Percentiles rank a stretch among this genome's conserved stretches.
These are phyloP conservation scores for Tuber indicum DNA, from an alignment of 495 filamentous ascomycete genomes.

Conservation along the genomic window DNA sequence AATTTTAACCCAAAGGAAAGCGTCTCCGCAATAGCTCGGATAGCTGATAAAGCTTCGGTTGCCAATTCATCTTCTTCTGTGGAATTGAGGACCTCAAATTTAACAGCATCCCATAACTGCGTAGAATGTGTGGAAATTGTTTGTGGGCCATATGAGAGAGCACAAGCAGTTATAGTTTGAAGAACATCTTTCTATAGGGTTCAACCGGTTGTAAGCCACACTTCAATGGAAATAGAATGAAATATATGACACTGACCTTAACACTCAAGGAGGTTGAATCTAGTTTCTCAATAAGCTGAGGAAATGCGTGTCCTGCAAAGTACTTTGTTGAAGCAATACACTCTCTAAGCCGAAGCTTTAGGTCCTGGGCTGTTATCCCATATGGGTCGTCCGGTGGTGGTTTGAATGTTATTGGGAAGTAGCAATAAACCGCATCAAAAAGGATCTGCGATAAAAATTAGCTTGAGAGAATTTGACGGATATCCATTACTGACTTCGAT, in stretches of 20 bases:
- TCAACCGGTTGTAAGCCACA: not conserved
- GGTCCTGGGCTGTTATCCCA: conserved; percentile 64
- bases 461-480: not conserved
- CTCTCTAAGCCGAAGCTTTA: conserved; percentile 62
- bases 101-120: conserved; percentile 66
- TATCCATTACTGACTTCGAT: conserved; percentile 50
- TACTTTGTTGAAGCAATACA: conserved; percentile 63
- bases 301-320: conserved; percentile 64
- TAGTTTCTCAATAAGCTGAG: conserved; percentile 65
- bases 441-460: conserved; percentile 46
- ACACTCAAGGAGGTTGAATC: conserved; percentile 69
- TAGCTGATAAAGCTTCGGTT: conserved; percentile 52
- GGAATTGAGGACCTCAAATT: conserved; percentile 69
- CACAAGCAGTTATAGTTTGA: conserved; percentile 58
- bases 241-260: conserved; percentile 47
- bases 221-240: not conserved
- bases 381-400: conserved; percentile 71
- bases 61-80: conserved; percentile 62
- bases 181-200: conserved; percentile 62
- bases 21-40: conserved; percentile 53
- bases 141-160: conserved; percentile 54
- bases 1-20: conserved; percentile 52
- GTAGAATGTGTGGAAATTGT: conserved; percentile 63
- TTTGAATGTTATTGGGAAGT: conserved; percentile 72
- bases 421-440: conserved; percentile 70